phyloP scores from a whole-genome alignment of 2,329 filamentous ascomycete species.

The Aureobasidium leucospermi region DNA sequence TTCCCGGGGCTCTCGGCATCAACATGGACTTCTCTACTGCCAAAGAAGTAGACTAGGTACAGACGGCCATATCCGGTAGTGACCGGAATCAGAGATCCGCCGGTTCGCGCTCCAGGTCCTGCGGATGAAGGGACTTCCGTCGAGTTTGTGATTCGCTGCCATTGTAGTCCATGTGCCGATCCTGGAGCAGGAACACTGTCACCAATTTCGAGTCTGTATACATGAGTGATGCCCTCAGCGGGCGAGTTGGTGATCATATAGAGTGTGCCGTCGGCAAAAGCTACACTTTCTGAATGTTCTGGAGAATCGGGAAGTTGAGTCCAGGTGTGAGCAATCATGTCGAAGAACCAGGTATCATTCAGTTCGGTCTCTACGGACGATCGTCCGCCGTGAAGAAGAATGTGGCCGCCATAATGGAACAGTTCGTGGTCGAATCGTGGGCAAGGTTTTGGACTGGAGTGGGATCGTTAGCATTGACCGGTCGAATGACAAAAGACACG shows the following conservation, averaged over 20 bases:
- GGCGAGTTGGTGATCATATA: conserved; percentile 33
- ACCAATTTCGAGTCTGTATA: conserved; percentile 24
- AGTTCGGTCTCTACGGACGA: conserved; percentile 57
- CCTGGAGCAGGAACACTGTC: conserved; percentile 16
- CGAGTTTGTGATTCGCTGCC: conserved; percentile 35
- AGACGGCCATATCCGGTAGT: conserved; percentile 38
- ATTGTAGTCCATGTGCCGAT: conserved; percentile 18
- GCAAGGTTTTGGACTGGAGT: conserved; percentile 23
- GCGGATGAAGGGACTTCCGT: conserved; percentile 34
- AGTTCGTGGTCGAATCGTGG: conserved; percentile 37
- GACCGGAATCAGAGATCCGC: conserved; percentile 34
- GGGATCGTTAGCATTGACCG: background rate
- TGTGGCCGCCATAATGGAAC: conserved; percentile 58
- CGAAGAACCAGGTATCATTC: conserved; percentile 72
- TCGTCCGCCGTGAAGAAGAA: conserved; percentile 70
- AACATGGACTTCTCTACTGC: conserved; percentile 19
- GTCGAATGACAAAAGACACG: background rate
- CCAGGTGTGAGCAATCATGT: conserved; percentile 59
- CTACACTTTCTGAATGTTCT: conserved; percentile 27
- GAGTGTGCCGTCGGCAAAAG: conserved; percentile 30
- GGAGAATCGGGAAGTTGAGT: conserved; percentile 44
- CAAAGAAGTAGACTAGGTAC: conserved; percentile 39
- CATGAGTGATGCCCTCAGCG: conserved; percentile 5
- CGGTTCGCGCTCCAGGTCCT: conserved; percentile 33
- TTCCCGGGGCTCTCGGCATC: conserved; percentile 17